Evolutionary conservation across 2,329 filamentous ascomycete genomes (phyloP).

Genomic region (Sporothrix pallida): DNA sequence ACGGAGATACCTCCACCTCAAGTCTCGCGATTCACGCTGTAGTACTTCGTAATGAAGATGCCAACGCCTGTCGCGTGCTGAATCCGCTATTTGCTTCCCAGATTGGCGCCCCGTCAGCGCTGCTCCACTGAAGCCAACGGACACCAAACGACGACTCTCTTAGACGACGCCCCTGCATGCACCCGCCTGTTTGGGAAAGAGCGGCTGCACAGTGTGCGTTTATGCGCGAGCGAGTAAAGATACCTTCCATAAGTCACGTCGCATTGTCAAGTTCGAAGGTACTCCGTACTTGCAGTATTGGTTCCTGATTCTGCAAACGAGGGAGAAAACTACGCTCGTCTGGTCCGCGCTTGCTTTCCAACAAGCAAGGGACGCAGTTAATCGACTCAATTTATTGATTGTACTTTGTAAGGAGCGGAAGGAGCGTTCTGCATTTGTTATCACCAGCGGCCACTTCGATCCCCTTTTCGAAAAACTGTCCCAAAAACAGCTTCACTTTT

Average conservation of each 20-base stretch:
- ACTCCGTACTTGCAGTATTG: background rate
- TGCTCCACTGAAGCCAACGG: background rate
- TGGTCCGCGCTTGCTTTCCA: slow-evolving; percentile 25
- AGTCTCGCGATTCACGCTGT: background rate
- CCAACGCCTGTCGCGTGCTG: background rate
- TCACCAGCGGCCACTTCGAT: background rate
- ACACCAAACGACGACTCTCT: slow-evolving; percentile 7
- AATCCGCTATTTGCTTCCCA: background rate
- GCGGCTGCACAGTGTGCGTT: slow-evolving; percentile 24
- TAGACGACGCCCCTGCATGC: background rate
- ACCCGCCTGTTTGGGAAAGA: slow-evolving; percentile 19
- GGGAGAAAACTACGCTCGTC: background rate
- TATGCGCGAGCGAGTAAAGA: background rate
- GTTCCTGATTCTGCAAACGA: background rate
- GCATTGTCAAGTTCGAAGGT: background rate
- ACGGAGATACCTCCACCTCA: background rate
- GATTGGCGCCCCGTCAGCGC: slow-evolving; percentile 7
- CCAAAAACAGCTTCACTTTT: slow-evolving; percentile 13
- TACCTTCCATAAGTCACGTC: background rate
- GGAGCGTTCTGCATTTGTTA: background rate
- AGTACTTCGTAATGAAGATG: too few species aligned
- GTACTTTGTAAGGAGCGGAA: background rate
- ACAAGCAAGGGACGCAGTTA: slow-evolving; percentile 2
- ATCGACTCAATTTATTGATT: background rate
- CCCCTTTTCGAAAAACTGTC: background rate